A percentile compares a stretch with the other conserved stretches of the same genome.
Conservation (phyloP, 2,329 filamentous ascomycete species). For the Colletotrichum incanum region DNA sequence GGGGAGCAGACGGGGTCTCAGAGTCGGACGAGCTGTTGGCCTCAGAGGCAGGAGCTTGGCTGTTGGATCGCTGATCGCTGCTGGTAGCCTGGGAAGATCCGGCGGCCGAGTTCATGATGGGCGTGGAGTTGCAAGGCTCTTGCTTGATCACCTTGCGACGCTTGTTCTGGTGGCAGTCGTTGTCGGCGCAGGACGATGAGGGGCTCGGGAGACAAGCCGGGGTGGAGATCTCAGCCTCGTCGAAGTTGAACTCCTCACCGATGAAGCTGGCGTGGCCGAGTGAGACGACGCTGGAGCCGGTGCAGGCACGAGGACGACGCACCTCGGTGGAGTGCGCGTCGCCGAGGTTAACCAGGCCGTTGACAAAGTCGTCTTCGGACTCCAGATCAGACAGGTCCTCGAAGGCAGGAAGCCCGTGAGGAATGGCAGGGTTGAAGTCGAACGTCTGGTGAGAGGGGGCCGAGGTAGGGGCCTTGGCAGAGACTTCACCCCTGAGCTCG, state of each 20-base stretch:
- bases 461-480: slow-evolving; percentile 63
- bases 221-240: slow-evolving; percentile 75
- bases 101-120: slow-evolving; percentile 62
- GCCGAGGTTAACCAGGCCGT: slow-evolving; percentile 46
- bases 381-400: slow-evolving; percentile 92
- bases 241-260: slow-evolving; percentile 79
- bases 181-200: slow-evolving; percentile 66
- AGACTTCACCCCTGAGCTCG: slow-evolving; percentile 70
- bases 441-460: slow-evolving; percentile 61
- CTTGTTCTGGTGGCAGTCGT: slow-evolving; percentile 70
- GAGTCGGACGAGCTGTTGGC: slow-evolving; percentile 59
- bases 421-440: slow-evolving; percentile 66
- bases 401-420: slow-evolving; percentile 79
- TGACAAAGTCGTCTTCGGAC: slow-evolving; percentile 60
- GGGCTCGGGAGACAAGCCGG: slow-evolving; percentile 76
- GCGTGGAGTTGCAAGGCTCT: slow-evolving; percentile 52
- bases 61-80: slow-evolving; percentile 54
- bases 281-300: slow-evolving; percentile 76
- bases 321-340: slow-evolving; percentile 65
- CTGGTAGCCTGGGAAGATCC: slow-evolving; percentile 53
- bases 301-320: slow-evolving; percentile 80
- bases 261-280: slow-evolving; percentile 85
- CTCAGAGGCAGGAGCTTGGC: slow-evolving; percentile 51
- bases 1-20: slow-evolving; percentile 60
- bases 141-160: slow-evolving; percentile 68